phyloP scores from a whole-genome alignment of 2,329 filamentous ascomycete genomes.

The Venturia pyrina region DNA sequence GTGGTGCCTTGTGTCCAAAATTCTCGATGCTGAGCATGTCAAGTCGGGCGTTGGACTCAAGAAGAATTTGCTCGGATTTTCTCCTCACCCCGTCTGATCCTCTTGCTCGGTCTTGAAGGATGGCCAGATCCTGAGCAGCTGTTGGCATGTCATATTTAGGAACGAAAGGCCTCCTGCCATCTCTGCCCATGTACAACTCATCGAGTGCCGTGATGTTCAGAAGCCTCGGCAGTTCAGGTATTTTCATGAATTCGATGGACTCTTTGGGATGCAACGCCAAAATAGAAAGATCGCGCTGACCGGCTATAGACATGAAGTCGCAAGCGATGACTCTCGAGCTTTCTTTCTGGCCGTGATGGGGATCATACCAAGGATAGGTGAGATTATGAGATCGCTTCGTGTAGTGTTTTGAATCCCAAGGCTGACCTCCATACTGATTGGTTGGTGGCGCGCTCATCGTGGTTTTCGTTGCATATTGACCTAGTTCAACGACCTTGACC shows the following conservation, averaged over 20 bases:
- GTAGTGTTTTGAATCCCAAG: slow-evolving; percentile 35
- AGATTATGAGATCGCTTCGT: slow-evolving; percentile 33
- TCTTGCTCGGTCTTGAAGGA: slow-evolving; percentile 10
- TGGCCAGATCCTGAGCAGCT: slow-evolving; percentile 20
- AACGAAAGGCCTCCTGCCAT: not conserved
- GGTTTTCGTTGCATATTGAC: slow-evolving; percentile 30
- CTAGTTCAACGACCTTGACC: slow-evolving; percentile 46
- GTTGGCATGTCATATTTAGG: slow-evolving; percentile 17
- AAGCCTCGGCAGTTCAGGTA: slow-evolving; percentile 33
- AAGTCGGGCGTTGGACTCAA: not conserved
- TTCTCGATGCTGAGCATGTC: slow-evolving; percentile 22
- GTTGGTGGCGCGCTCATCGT: slow-evolving; percentile 7
- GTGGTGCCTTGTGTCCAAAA: slow-evolving; percentile 21
- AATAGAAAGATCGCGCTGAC: slow-evolving; percentile 38
- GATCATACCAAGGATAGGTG: slow-evolving; percentile 36
- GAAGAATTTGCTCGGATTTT: slow-evolving; percentile 8
- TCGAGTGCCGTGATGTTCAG: slow-evolving; percentile 34
- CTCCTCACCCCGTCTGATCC: not conserved
- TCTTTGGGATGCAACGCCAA: slow-evolving; percentile 44
- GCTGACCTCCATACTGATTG: slow-evolving; percentile 20
- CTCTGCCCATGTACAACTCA: slow-evolving; percentile 23
- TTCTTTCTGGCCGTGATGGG: slow-evolving; percentile 32
- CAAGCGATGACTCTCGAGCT: slow-evolving; percentile 46
- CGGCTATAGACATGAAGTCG: slow-evolving; percentile 44
- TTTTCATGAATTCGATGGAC: slow-evolving; percentile 38